Evolutionary conservation across 1,284 basidiomycete species (phyloP).

Genomic region (Sanguinoderma infundibulare): DNA sequence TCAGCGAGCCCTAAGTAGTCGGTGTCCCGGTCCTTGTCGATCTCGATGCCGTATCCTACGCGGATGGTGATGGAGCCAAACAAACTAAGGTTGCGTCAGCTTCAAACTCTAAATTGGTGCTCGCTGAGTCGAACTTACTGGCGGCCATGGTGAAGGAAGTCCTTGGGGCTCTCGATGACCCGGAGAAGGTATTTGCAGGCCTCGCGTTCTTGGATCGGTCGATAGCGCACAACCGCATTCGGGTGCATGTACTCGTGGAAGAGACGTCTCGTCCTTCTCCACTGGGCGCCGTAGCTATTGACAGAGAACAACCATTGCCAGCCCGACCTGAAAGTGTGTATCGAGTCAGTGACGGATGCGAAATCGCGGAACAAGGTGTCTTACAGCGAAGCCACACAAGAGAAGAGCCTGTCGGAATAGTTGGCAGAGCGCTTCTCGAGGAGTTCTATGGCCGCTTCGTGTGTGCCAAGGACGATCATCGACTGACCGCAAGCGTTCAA

Average conservation of each 20-base stretch:
- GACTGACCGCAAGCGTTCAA: conserved; percentile 15
- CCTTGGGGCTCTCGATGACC: conserved; percentile 3
- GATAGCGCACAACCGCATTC: conserved; percentile 5
- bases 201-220: conserved; percentile 5
- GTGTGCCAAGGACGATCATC: conserved; percentile 22
- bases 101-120: too few relatives aligned
- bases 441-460: conserved; percentile 39
- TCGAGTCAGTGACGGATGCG: not conserved
- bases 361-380: not conserved
- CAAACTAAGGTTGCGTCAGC: not conserved
- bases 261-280: conserved; percentile 7
- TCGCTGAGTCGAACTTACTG: conserved; percentile 3
- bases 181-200: conserved; percentile 10
- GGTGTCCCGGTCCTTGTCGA: conserved; percentile 22
- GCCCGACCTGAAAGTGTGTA: not conserved
- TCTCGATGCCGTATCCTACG: conserved; percentile 38
- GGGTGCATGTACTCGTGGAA: conserved; percentile 16
- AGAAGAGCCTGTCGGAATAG: conserved; percentile 18
- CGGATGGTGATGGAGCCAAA: conserved; percentile 19
- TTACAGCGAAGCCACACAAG: conserved; percentile 14
- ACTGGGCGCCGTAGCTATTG: conserved; percentile 2
- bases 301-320: not conserved
- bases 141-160: conserved; percentile 14
- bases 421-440: conserved; percentile 45
- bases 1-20: conserved; percentile 13